Evolutionary conservation across 2,329 filamentous ascomycete genomes (phyloP).

Genomic region (Scedosporium dehoogii): DNA sequence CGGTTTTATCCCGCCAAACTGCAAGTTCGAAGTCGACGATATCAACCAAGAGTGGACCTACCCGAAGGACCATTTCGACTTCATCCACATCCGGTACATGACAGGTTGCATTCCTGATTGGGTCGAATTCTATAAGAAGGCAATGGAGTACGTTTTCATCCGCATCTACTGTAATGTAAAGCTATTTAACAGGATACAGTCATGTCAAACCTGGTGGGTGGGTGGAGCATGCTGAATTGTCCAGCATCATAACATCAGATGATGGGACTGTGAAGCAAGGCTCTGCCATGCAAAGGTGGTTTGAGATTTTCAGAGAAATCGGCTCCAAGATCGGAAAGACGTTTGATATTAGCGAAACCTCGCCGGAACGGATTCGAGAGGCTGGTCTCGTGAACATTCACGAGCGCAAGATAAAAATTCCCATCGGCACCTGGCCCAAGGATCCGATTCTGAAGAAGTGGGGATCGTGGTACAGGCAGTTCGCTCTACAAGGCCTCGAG

Average conservation of each 20-base stretch:
- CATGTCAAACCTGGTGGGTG: constrained; percentile 32
- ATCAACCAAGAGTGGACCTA: constrained; percentile 41
- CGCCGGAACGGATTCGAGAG: background rate
- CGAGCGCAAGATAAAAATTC: background rate
- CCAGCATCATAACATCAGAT: background rate
- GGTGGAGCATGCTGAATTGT: constrained; percentile 3
- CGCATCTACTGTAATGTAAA: background rate
- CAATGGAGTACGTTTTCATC: constrained; percentile 26
- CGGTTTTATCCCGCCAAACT: constrained; percentile 47
- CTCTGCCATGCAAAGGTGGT: background rate
- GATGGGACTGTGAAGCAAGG: background rate
- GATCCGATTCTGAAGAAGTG: background rate
- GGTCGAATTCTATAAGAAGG: constrained; percentile 36
- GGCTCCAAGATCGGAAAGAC: background rate
- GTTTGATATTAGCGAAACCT: background rate
- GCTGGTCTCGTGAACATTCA: background rate
- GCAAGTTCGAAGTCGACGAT: constrained; percentile 56
- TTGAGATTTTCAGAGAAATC: background rate
- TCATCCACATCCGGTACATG: constrained; percentile 46
- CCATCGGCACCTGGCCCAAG: background rate
- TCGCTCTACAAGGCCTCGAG: background rate
- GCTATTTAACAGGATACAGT: constrained; percentile 12
- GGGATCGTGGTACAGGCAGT: background rate
- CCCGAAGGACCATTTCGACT: constrained; percentile 40
- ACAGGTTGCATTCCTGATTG: constrained; percentile 44